phyloP scores from a whole-genome alignment of 1,284 basidiomycete species.

The Cerioporus squamosus region DNA sequence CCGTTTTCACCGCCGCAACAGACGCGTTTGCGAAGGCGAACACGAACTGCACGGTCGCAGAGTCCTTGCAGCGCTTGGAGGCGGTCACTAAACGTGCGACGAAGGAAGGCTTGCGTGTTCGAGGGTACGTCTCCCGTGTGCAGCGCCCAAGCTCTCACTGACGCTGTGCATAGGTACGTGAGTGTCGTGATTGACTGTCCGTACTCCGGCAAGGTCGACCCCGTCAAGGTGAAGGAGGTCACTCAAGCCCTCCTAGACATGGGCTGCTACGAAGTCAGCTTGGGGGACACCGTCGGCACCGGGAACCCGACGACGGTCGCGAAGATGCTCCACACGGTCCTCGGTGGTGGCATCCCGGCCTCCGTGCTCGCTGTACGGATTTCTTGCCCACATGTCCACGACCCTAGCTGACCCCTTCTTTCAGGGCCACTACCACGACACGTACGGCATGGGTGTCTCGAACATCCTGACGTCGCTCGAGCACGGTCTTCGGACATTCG shows the following conservation, averaged over 20 bases:
- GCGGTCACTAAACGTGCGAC: conserved; percentile 68
- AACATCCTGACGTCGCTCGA: conserved; percentile 72
- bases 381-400: neutral
- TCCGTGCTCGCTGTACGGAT: conserved; percentile 68
- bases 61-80: conserved; percentile 71
- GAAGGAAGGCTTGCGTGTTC: conserved; percentile 69
- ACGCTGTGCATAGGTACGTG: conserved; percentile 71
- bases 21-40: conserved; percentile 89
- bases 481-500: conserved; percentile 69
- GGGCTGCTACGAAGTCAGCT: conserved; percentile 93
- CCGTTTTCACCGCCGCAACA: conserved; percentile 89
- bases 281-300: conserved; percentile 92
- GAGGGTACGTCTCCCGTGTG: conserved; percentile 39
- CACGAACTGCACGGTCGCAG: conserved; percentile 77
- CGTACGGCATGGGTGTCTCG: conserved; percentile 82
- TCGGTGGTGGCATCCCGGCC: conserved; percentile 59
- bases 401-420: neutral
- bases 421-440: conserved; percentile 73
- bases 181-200: conserved; percentile 88
- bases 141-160: neutral
- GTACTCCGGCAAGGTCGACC: conserved; percentile 81
- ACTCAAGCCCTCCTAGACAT: conserved; percentile 78
- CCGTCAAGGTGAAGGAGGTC: conserved; percentile 70
- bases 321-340: conserved; percentile 73
- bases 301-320: conserved; percentile 77